Base-by-base conservation (phyloP, 768 basidiomycete species). In the Albatrellus ellisii region DNA sequence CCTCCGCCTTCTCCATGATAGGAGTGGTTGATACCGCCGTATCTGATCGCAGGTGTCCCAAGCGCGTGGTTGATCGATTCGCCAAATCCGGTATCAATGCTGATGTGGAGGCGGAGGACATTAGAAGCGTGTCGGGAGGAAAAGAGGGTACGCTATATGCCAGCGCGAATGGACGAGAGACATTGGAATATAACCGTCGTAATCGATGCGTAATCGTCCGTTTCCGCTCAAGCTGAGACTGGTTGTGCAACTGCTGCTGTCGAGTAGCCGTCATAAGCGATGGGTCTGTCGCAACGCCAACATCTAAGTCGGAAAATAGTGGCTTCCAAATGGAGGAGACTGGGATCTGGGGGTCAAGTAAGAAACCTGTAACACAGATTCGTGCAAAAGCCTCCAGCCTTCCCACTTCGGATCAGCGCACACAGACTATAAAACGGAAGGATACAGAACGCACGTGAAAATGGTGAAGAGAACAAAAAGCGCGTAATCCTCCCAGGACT, bases 301-400 rank as follows among this genome's bases (percentile, higher is more conserved):
- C 55, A 44, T 51, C 56, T 41, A 50, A 34, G 33, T 57, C 47
- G 31, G 65, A 56, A 21, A 63, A 58, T 7, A 62, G 56, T 2
- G 66, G 57, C 26, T 63, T 59, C 52, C 76, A 73, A 4, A 73
- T 52, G 24, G 69, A 53, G 38, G 68, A 68, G 41, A 72, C 59
- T 31, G 71, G 68, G 5, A 82, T 61, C 47, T 86, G 81, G 11
- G 87, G 88, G 57, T 92, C 90, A 36, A 95, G 69, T 14, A 97
- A 56, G 47, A 98, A 73, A 18, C 94, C 94, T 20, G 83, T 86
- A 24, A 90, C 82, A 53, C 87, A 75, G 55, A 92, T 91, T 20
- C 92, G 80, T 32, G 87, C 87, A 50, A 84, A 67, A 34, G 81
- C 77, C 64, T 98, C 94, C 38, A 92, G 47, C 4, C 86, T 89